phyloP scores from a whole-genome alignment of 371 early-diverging fungal genomes.

The Chytridium lagenaria region DNA sequence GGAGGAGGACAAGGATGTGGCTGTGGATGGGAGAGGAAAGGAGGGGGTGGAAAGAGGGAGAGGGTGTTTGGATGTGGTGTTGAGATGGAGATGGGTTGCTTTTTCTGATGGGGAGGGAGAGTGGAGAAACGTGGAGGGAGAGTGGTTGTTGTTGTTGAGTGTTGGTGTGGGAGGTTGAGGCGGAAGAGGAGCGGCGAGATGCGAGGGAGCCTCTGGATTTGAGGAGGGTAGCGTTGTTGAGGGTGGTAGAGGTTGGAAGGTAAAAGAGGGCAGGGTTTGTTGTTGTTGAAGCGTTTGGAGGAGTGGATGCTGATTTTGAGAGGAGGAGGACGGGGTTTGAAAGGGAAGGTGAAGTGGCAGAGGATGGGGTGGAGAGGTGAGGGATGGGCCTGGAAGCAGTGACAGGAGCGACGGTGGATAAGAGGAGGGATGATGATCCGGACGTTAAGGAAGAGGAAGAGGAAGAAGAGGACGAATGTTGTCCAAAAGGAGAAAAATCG shows the following conservation, averaged over 20 bases:
- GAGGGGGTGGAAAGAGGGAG: background rate
- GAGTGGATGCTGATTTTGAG: background rate
- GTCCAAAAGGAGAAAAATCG: too few species aligned
- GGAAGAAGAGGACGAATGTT: background rate
- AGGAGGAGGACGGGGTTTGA: background rate
- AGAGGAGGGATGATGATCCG: background rate
- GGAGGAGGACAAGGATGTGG: conserved; percentile 14
- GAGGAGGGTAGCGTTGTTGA: background rate
- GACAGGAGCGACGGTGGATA: conserved; percentile 4
- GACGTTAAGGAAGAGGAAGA: background rate
- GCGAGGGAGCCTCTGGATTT: conserved; percentile 24
- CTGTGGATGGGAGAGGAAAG: conserved; percentile 22
- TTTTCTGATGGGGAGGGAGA: background rate
- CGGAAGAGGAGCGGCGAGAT: conserved; percentile 22
- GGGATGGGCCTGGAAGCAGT: conserved; percentile 1
- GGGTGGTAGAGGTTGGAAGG: background rate
- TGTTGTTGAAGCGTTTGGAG: background rate
- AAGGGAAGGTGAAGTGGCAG: background rate
- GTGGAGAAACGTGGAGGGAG: background rate
- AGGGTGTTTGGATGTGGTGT: background rate
- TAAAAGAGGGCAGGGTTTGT: background rate
- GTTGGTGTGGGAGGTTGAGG: too few species aligned
- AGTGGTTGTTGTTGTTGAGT: background rate
- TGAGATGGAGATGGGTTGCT: background rate
- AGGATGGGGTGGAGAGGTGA: background rate